Base-by-base conservation (phyloP, 345 rosid genomes). In the Trapa incisa region DNA sequence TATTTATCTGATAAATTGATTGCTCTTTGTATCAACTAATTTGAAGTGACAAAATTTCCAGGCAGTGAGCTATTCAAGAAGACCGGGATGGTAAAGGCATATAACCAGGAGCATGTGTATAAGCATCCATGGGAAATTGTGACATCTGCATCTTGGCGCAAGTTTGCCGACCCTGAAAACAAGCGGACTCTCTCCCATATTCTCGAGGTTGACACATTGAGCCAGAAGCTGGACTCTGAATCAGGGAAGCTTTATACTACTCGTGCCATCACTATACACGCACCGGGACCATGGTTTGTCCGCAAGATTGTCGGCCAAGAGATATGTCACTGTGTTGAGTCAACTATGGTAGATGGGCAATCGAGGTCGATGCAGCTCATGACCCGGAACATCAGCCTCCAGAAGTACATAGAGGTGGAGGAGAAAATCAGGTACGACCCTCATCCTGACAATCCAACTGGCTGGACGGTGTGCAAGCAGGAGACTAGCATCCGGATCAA, bases 121-220 rank as follows among this genome's bases (percentile, higher is more conserved):
- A 81, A 80, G 84, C 99, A 94, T 72, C 99, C 97, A 3, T 94
- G 99, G 99, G 99, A 94, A 78, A 81, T 92, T 43, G 99, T 94
- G 37, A 88, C 96, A 67, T 87, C 99, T 48, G 99, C 95, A 37
- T 91, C 97, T 16, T 94, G 99, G 97, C 95, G 99, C 78, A 94
- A 91, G 80, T 94, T 85, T 76, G 76, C 95, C 14, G 96, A 94
- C 66, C 89, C 95, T 5, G 97, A 91, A 80, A 91, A 91, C 83
- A 94, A 91, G 76, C 92, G 85, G 2, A 84, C 85, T 17, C 76
- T 87, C 36, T 87, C 92, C 4, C 97, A 91, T 53, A 75, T 94
- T 64, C 93, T 86, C 37, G 96, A 89, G 70, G 96, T 89, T 67
- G 96, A 94, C 74, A 91, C 96, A 10, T 79, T 91, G 85, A 87